These are phyloP conservation scores for Flaveria floridana DNA, from an alignment of 140 eudicot species.

Conservation along the genomic window DNA sequence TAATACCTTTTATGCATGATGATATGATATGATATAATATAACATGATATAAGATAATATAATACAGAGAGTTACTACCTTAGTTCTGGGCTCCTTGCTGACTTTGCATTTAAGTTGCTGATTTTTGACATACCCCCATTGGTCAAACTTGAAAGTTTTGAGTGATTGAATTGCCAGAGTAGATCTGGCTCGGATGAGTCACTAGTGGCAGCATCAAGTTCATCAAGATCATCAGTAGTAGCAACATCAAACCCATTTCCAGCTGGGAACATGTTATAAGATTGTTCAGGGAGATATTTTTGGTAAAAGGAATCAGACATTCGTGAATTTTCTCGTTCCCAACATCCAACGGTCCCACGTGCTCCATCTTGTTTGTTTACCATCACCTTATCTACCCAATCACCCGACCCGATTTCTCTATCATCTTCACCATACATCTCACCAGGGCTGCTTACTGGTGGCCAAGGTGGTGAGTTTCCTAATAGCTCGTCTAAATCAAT, in stretches of 20 bases:
- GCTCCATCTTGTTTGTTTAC: conserved; percentile 79
- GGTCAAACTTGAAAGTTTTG: conserved; percentile 53
- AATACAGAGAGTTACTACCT: conserved; percentile 38
- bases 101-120: conserved; percentile 52
- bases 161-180: conserved; percentile 72
- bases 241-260: conserved; percentile 59
- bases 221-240: conserved; percentile 69
- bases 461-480: conserved; percentile 87
- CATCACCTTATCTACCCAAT: conserved; percentile 96
- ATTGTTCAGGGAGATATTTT: conserved; percentile 52
- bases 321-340: conserved; percentile 57
- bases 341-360: conserved; percentile 38
- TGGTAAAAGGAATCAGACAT: conserved; percentile 52
- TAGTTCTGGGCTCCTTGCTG: conserved; percentile 51
- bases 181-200: conserved; percentile 89
- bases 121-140: conserved; percentile 54
- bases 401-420: conserved; percentile 61
- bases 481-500: conserved; percentile 72
- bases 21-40: background rate
- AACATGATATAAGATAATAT: too few species aligned
- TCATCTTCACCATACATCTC: conserved; percentile 58
- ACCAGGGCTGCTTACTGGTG: conserved; percentile 63
- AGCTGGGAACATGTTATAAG: conserved; percentile 42
- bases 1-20: background rate
- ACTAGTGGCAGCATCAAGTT: conserved; percentile 88